Percentiles rank a stretch among this genome's conserved stretches.
Evolutionary conservation across 306 rosid genomes (phyloP).

Genomic region (Quillaja saponaria): DNA sequence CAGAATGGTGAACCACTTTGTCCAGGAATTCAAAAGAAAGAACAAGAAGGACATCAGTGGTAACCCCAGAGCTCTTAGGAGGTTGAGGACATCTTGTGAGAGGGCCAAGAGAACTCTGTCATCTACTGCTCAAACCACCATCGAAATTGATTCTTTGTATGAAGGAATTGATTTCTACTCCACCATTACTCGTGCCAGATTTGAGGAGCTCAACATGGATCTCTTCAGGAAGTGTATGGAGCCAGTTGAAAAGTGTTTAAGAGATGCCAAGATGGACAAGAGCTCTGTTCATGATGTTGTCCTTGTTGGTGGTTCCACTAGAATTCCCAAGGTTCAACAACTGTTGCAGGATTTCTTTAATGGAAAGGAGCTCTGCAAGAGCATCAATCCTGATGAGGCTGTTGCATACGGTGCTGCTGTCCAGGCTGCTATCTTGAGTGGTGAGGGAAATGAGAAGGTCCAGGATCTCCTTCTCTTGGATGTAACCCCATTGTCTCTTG

Average conservation of each 20-base stretch:
- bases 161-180: slow-evolving; percentile 76
- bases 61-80: slow-evolving; percentile 68
- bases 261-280: slow-evolving; percentile 73
- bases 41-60: slow-evolving; percentile 72
- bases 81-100: slow-evolving; percentile 68
- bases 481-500: slow-evolving; percentile 66
- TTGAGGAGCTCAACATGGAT: slow-evolving; percentile 69
- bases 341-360: slow-evolving; percentile 62
- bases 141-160: slow-evolving; percentile 68
- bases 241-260: slow-evolving; percentile 68
- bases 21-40: slow-evolving; percentile 73
- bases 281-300: slow-evolving; percentile 63
- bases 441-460: slow-evolving; percentile 80
- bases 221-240: slow-evolving; percentile 73
- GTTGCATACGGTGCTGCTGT: slow-evolving; percentile 78
- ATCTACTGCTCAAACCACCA: slow-evolving; percentile 68
- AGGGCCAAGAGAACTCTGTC: slow-evolving; percentile 65
- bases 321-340: slow-evolving; percentile 74
- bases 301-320: slow-evolving; percentile 73
- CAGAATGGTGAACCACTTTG: slow-evolving; percentile 72
- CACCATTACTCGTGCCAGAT: slow-evolving; percentile 68
- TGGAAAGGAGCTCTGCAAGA: slow-evolving; percentile 72
- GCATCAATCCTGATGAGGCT: slow-evolving; percentile 74
- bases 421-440: slow-evolving; percentile 66
- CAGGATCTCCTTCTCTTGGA: slow-evolving; percentile 72